Conservation (phyloP, 2,329 filamentous ascomycete species). For the Fusarium ramigenum region DNA sequence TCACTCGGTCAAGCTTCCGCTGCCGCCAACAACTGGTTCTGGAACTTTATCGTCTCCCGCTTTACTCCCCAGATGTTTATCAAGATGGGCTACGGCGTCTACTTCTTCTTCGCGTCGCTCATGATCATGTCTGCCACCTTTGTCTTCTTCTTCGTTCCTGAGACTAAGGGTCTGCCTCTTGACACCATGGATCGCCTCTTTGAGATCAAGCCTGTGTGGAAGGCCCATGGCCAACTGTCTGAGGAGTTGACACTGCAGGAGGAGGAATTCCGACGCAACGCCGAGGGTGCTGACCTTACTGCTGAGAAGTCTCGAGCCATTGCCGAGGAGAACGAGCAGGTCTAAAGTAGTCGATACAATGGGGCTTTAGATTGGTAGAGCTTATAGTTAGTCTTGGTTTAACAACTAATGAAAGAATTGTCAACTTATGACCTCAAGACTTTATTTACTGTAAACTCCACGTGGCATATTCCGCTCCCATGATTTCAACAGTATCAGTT, state of each 20-base stretch:
- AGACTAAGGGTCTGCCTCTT: conserved; percentile 72
- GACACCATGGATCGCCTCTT: conserved; percentile 73
- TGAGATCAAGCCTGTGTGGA: conserved; percentile 55
- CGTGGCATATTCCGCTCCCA: accelerated
- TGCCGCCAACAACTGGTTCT: conserved; percentile 77
- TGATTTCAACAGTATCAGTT: not conserved
- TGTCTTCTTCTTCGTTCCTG: conserved; percentile 71
- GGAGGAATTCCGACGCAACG: conserved; percentile 45
- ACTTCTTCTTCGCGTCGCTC: conserved; percentile 73
- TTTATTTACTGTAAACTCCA: accelerated
- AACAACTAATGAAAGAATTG: not conserved
- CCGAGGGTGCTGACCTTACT: conserved; percentile 34
- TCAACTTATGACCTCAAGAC: not conserved
- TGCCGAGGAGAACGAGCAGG: not conserved
- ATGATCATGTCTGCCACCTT: conserved; percentile 68
- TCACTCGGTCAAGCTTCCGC: conserved; percentile 77
- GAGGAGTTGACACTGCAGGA: conserved; percentile 51
- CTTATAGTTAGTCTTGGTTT: not conserved
- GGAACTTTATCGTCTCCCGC: conserved; percentile 74
- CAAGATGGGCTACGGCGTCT: conserved; percentile 68
- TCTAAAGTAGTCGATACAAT: not conserved
- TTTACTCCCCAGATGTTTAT: conserved; percentile 74
- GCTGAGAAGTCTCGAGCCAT: conserved; percentile 39
- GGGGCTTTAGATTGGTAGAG: too few relatives aligned
- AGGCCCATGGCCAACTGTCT: conserved; percentile 57